Evolutionary conservation across 163 green algal species (phyloP).

Genomic region (Volvox carteri): DNA sequence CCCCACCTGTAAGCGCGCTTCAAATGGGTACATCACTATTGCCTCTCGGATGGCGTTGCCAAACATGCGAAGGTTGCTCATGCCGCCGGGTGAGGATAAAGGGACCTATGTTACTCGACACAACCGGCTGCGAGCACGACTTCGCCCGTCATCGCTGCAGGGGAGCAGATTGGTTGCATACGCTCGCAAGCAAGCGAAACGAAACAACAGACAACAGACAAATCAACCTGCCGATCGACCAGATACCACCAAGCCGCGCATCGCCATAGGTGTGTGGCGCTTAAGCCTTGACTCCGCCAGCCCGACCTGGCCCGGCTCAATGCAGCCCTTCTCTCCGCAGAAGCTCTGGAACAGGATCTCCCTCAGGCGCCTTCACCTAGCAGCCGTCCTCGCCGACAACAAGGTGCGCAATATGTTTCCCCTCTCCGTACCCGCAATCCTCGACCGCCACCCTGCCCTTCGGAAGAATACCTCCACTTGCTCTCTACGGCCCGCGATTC

Average conservation of each 20-base stretch:
- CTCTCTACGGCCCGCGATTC: too few species aligned
- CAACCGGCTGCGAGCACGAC: neutral
- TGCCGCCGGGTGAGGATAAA: constrained; percentile 3
- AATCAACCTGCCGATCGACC: neutral
- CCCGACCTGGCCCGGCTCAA: too few species aligned
- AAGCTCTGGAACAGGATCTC: constrained; percentile 4
- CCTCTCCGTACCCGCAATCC: too few species aligned
- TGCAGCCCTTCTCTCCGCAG: too few species aligned
- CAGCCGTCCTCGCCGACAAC: neutral
- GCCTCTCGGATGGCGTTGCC: neutral
- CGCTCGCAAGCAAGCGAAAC: constrained; percentile 37
- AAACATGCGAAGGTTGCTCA: neutral
- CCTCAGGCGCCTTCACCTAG: neutral
- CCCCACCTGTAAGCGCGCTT: neutral
- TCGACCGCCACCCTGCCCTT: too few species aligned
- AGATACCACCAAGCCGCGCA: neutral
- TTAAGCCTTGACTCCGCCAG: too few species aligned
- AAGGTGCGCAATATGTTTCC: too few species aligned
- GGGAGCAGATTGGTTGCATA: neutral
- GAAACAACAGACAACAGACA: neutral
- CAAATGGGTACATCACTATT: constrained; percentile 6
- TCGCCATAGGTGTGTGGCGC: constrained; percentile 16
- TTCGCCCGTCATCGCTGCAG: neutral
- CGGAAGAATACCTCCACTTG: too few species aligned
- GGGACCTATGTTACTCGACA: neutral